phyloP scores from a whole-genome alignment of 306 rosid species.

The Quercus ilex region DNA sequence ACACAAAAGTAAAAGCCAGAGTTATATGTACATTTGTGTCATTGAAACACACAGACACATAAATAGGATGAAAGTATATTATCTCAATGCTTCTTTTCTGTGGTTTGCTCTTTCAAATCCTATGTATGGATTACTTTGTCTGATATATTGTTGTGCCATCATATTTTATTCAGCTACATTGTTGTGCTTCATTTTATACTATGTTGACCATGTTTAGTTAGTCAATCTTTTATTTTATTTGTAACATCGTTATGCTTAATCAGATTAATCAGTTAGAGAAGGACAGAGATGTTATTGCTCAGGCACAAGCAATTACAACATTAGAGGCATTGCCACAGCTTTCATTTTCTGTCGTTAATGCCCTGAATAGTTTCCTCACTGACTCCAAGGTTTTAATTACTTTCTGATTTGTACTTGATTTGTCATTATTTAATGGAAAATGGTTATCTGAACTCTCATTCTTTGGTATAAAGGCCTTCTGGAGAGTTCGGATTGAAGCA shows the following conservation, averaged over 20 bases:
- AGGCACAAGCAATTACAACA: slow-evolving; percentile 85
- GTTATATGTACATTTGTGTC: background rate
- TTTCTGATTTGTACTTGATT: slow-evolving; percentile 10
- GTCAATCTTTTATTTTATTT: background rate
- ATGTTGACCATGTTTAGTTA: background rate
- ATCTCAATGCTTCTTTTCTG: no score
- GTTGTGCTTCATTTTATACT: background rate
- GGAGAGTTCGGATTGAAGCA: slow-evolving; percentile 95
- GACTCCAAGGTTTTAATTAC: slow-evolving; percentile 76
- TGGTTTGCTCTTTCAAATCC: no score
- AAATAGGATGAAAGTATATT: no score
- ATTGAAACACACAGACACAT: background rate
- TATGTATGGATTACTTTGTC: background rate
- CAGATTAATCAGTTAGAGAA: slow-evolving; percentile 98
- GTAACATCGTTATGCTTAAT: slow-evolving; percentile 20
- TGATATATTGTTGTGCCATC: background rate
- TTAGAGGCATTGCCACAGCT: slow-evolving; percentile 75
- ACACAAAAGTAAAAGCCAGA: background rate
- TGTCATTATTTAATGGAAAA: slow-evolving; percentile 3
- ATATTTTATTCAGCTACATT: background rate
- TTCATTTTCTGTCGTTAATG: slow-evolving; percentile 82
- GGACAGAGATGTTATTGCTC: slow-evolving; percentile 96
- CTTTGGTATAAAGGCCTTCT: slow-evolving; percentile 61
- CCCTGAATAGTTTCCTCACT: slow-evolving; percentile 74
- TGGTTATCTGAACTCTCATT: slow-evolving; percentile 27